Evolutionary conservation across 306 rosid species (phyloP).

Genomic region (Biancaea sappan): DNA sequence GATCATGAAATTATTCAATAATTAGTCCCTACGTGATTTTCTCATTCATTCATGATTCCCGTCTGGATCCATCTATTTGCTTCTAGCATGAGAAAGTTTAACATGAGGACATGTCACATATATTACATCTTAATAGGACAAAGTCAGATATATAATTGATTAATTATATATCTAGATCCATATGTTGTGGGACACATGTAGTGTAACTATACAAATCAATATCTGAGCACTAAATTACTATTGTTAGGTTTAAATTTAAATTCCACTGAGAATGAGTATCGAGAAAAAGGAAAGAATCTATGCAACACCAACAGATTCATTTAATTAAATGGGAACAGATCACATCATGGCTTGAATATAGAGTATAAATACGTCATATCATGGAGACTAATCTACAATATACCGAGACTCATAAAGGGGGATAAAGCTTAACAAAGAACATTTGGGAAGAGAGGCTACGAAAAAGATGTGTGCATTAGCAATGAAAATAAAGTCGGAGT

Average conservation of each 20-base stretch:
- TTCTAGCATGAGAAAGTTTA: conserved; percentile 19
- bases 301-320: neutral
- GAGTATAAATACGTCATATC: neutral
- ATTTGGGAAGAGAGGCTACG: neutral
- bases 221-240: neutral
- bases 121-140: conserved; percentile 6
- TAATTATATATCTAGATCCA: neutral
- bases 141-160: conserved; percentile 17
- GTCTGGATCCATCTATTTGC: conserved; percentile 16
- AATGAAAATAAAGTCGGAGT: neutral
- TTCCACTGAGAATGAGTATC: neutral
- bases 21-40: neutral
- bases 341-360: neutral
- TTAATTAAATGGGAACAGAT: neutral
- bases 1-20: neutral
- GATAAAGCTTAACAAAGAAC: neutral
- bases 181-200: neutral
- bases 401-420: neutral
- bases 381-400: neutral
- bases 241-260: neutral
- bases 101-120: neutral
- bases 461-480: neutral
- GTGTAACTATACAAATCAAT: neutral
- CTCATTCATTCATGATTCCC: neutral
- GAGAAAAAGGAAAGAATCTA: neutral